Evolutionary conservation across 768 basidiomycete genomes (phyloP), one percentile per base, ranked within the genome.

Genomic region (Myochromella boudieri): DNA sequence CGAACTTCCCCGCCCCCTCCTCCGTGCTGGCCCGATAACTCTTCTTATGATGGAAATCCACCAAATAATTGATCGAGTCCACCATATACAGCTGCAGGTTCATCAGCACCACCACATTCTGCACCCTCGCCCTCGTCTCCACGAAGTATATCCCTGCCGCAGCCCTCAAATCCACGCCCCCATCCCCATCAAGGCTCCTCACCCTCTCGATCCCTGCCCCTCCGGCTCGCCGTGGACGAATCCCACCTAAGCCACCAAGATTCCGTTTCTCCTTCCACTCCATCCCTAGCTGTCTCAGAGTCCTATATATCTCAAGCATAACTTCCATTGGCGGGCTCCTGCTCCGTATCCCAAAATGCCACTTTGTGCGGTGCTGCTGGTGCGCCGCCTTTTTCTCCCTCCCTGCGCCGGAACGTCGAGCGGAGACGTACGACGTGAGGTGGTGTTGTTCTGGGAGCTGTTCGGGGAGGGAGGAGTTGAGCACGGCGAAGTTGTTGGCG

Each of bases 321-420:
- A 99, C 95, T 66, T 99, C 97, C 91, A 98, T 95, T 17, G 95
- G 97, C 25, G 94, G 91, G 48, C 85, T 88, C 49, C 95, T 78
- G 56, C 91, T 94, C 25, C 97, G 80, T 31, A 99, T 98, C 6
- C 97, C 97, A 60, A 97, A 99, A 64, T 99, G 97, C 97, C 97
- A 98, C 53, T 92, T 87, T 12, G 88, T 88, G 51, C 87, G 82
- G 50, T 86, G 82, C 44, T 82, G 79, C 62, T 29, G 28, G 28
- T 29, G 28, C 33, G 18, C 33, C 33, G 33, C 33, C 33, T 85
- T 88, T 71, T 84, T 82, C 60, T 82, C 82, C 17, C 59, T 55
- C 26, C 59, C 51, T 41, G 66, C 67, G 54, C 63, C 63, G 29
- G 75, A 73, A 33, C 78, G 60, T 57, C 74, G 76, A 24, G 77